A percentile compares a stretch with the other conserved stretches of the same genome.
Conservation (phyloP, 495 filamentous ascomycete genomes). For the Lindgomyces ingoldianus region DNA sequence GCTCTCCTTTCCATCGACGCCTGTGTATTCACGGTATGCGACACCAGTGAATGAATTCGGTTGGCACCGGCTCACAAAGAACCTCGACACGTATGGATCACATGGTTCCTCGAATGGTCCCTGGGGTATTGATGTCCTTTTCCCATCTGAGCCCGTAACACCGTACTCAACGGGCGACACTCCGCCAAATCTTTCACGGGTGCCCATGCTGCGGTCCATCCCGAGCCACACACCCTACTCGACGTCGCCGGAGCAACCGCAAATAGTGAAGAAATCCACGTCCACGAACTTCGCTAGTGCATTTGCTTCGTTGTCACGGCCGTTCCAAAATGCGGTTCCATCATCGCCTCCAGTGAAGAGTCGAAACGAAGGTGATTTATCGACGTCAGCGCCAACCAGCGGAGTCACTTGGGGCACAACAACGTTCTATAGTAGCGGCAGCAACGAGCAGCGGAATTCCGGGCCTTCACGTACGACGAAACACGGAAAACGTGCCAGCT, state of each 20-base stretch:
- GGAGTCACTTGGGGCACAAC: slow-evolving; percentile 67
- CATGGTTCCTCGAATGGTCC: slow-evolving; percentile 57
- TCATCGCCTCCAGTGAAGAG: slow-evolving; percentile 64
- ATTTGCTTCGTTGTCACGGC: slow-evolving; percentile 69
- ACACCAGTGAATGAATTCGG: slow-evolving; percentile 49
- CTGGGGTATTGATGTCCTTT: slow-evolving; percentile 43
- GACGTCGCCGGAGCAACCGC: slow-evolving; percentile 65
- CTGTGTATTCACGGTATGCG: slow-evolving; percentile 22
- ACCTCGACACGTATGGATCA: slow-evolving; percentile 61
- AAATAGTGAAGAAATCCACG: slow-evolving; percentile 40
- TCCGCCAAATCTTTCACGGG: slow-evolving; percentile 53
- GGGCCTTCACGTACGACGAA: slow-evolving; percentile 17
- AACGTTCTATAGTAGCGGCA: slow-evolving; percentile 53
- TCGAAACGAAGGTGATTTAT: slow-evolving; percentile 66
- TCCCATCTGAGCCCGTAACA: slow-evolving; percentile 50
- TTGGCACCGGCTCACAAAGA: slow-evolving; percentile 55
- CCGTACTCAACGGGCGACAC: slow-evolving; percentile 64
- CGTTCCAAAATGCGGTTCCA: slow-evolving; percentile 68
- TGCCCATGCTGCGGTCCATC: slow-evolving; percentile 35
- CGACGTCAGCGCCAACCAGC: slow-evolving; percentile 58
- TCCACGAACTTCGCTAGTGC: slow-evolving; percentile 64
- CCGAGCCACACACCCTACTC: slow-evolving; percentile 58
- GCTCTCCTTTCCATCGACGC: slow-evolving; percentile 49
- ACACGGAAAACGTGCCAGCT: slow-evolving; percentile 29
- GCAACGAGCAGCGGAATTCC: slow-evolving; percentile 31